These are phyloP conservation scores for Mycena albidolilacea DNA, from an alignment of 768 basidiomycete genomes.

Conservation along the genomic window DNA sequence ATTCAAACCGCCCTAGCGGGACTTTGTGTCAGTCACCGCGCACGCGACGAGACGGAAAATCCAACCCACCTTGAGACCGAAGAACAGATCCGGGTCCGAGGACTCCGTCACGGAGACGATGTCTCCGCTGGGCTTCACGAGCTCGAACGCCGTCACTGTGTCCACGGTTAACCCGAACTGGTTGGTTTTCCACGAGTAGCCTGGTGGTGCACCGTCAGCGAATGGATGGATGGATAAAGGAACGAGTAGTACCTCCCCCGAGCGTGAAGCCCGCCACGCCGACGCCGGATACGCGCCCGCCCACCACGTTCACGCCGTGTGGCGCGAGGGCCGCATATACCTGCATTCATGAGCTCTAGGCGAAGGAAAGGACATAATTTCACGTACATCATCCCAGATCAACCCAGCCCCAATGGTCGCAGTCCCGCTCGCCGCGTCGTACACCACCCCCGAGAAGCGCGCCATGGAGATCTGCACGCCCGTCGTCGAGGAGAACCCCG, in stretches of 20 bases:
- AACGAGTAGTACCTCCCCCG: conserved; percentile 62
- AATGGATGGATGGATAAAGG: neutral
- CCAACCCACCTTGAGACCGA: conserved; percentile 53
- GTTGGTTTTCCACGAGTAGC: conserved; percentile 77
- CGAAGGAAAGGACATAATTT: no score
- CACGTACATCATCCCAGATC: conserved; percentile 74
- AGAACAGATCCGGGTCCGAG: conserved; percentile 57
- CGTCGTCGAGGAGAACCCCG: conserved; percentile 70
- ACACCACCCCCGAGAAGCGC: conserved; percentile 61
- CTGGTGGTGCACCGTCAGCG: neutral
- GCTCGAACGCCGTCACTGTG: conserved; percentile 66
- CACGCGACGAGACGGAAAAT: neutral
- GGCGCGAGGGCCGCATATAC: conserved; percentile 66
- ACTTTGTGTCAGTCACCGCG: no score
- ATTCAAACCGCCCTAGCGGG: conserved; percentile 69
- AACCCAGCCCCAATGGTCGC: conserved; percentile 61
- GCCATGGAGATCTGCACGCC: conserved; percentile 74
- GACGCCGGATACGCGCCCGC: conserved; percentile 70
- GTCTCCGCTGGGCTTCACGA: conserved; percentile 70
- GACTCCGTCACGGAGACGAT: conserved; percentile 53
- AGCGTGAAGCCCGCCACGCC: conserved; percentile 73
- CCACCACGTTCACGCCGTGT: conserved; percentile 67
- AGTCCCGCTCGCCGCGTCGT: conserved; percentile 56
- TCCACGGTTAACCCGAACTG: conserved; percentile 74
- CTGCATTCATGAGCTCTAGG: neutral